phyloP scores from a whole-genome alignment of 192 early-diverging fungal species.

The Backusella westeae region DNA sequence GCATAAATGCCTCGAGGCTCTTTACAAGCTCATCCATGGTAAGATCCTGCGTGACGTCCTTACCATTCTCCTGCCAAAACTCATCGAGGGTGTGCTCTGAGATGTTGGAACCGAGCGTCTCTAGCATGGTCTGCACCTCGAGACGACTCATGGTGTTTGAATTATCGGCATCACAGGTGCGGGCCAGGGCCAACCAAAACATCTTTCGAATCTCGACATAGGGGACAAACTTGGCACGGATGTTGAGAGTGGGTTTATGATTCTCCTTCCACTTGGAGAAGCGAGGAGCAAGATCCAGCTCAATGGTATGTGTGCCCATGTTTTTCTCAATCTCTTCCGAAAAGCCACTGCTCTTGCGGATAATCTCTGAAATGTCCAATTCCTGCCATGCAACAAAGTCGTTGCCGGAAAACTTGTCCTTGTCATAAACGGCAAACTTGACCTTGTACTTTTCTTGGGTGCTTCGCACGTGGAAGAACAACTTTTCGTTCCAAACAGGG shows the following conservation, averaged over 20 bases:
- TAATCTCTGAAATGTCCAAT: conserved; percentile 49
- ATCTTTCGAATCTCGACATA: conserved; percentile 60
- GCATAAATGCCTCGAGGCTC: conserved; percentile 53
- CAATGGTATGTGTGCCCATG: conserved; percentile 42
- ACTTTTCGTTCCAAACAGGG: conserved; percentile 74
- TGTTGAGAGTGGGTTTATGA: conserved; percentile 29
- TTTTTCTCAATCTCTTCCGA: conserved; percentile 28
- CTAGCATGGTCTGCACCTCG: conserved; percentile 69
- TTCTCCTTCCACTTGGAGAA: conserved; percentile 38
- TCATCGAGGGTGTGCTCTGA: conserved; percentile 60
- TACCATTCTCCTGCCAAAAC: conserved; percentile 49
- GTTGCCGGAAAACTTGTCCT: conserved; percentile 69
- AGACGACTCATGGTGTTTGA: conserved; percentile 58
- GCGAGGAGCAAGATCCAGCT: conserved; percentile 32
- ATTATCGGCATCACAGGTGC: conserved; percentile 60
- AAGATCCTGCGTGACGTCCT: conserved; percentile 56
- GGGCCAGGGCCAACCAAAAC: conserved; percentile 69
- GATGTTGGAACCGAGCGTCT: conserved; percentile 65
- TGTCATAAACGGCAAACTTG: conserved; percentile 69
- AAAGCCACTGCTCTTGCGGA: conserved; percentile 22
- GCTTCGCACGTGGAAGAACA: conserved; percentile 55
- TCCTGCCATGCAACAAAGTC: conserved; percentile 56
- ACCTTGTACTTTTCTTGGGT: conserved; percentile 42
- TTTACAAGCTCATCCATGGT: conserved; percentile 61
- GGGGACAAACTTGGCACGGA: conserved; percentile 66